These are phyloP conservation scores for Tricharina praecox DNA, from an alignment of 495 filamentous ascomycete species.

Conservation along the genomic window DNA sequence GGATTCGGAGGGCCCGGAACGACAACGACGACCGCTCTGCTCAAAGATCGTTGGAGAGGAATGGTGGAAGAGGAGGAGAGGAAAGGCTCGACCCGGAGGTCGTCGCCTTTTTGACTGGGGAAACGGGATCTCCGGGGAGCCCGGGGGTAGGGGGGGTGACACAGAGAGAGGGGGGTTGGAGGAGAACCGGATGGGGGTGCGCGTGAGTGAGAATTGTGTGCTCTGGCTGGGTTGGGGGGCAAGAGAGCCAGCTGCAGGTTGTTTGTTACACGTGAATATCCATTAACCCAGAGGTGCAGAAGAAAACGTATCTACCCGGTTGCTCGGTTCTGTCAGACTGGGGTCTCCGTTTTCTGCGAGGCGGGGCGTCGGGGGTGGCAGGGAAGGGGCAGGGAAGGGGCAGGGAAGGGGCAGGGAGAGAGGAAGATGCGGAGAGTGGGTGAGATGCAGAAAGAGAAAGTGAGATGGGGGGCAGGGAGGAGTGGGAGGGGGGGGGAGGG, in stretches of 20 bases:
- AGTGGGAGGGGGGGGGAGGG: no score
- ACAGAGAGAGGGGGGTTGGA: not conserved
- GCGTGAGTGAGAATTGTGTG: not conserved
- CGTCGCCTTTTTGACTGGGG: conserved; percentile 1
- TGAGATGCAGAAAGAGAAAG: no score
- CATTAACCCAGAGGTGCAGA: not conserved
- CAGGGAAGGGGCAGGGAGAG: no score
- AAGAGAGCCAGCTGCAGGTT: conserved; percentile 96
- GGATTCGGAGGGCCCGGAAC: no score
- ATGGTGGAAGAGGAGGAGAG: conserved; percentile 1
- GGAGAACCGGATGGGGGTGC: not conserved
- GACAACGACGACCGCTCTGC: conserved; percentile 1
- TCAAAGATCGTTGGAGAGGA: not conserved
- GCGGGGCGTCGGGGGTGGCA: no score
- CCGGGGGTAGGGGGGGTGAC: no score
- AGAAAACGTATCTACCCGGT: not conserved
- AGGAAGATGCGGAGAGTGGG: no score
- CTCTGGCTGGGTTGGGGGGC: conserved; percentile 84
- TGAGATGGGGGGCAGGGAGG: no score
- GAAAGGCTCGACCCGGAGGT: not conserved
- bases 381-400: no score
- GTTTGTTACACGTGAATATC: conserved; percentile 13
- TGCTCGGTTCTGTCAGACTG: not conserved
- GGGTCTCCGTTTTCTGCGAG: no score
- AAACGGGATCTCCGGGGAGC: not conserved